Base-by-base conservation (phyloP, 1,284 basidiomycete genomes). In the Irpex sp. region DNA sequence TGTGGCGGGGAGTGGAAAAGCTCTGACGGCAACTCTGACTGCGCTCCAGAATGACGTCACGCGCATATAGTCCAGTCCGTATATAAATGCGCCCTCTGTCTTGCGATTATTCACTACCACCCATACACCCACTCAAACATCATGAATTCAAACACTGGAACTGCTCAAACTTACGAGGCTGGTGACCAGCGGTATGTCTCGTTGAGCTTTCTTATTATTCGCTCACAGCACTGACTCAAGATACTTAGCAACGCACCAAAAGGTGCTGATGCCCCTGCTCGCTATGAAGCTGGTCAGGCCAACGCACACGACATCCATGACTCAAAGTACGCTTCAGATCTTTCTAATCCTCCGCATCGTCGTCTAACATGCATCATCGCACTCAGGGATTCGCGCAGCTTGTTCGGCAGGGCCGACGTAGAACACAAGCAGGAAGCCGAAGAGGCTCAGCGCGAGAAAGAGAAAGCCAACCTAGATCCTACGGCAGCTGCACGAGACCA, bases 91-190 rank as follows among this genome's bases (percentile, higher is more conserved):
- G 39, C 0, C 11, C 39, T 43, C 4, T 43, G 39, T 8, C 39
- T 43, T 43, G 39, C 15, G 5, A 2, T 43, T 43, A 43, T 9
- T 55, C 13, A 26, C 53, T 4, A 15, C 53, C 7, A 17, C n/a
- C n/a, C 9, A 17, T 6, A 55, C 62, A 19, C 49, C 21, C 57
- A 43, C 15, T 60, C 49, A 49, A 36, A 6, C 61, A 65, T 37
- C 63, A 81, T 82, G 81, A 76, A 78, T 70, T 81, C 81, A 53
- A 81, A 77, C 61, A 78, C 79, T 56, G 81, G 79, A 19, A 80
- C 77, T 67, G 68, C 75, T 13, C 79, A 81, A 58, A 71, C 78
- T 51, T 79, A 82, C 70, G 73, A 78, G 59, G 76, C 71, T 39
- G 74, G 75, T 54, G 80, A 81, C 57, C 80, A 81, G 65, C 74